Percentiles rank a stretch among this genome's conserved stretches.
Conservation (phyloP, 768 basidiomycete genomes). For the Russula sp. region DNA sequence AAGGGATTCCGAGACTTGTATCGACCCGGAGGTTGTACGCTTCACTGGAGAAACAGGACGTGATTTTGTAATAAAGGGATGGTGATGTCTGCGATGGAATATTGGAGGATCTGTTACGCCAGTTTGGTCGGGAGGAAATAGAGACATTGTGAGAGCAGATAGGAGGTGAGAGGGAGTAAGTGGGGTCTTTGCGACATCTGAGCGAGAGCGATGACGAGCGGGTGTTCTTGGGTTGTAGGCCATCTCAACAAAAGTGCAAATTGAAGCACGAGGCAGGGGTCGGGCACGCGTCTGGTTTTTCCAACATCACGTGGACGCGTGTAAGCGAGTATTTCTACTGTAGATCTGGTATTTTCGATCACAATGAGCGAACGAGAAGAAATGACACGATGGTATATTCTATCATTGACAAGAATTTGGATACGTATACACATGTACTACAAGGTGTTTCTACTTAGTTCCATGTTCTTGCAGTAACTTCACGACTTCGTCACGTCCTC, state of each 20-base stretch:
- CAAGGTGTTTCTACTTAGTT: no score
- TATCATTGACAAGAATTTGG: no score
- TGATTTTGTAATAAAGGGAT: conserved; percentile 59
- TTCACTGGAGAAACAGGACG: conserved; percentile 66
- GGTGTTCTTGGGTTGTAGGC: conserved; percentile 46
- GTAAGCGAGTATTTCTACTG: no score
- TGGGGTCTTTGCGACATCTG: conserved; percentile 47
- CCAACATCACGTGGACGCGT: conserved; percentile 27
- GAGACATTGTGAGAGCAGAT: conserved; percentile 40
- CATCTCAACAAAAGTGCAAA: conserved; percentile 28
- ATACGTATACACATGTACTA: no score
- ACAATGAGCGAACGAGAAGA: no score
- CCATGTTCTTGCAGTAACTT: no score
- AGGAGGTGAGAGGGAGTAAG: conserved; percentile 45
- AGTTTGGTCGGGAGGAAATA: conserved; percentile 38
- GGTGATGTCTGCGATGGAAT: conserved; percentile 45
- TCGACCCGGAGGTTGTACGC: conserved; percentile 47
- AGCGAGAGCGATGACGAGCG: conserved; percentile 46
- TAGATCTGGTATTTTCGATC: no score
- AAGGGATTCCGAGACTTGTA: conserved; percentile 52
- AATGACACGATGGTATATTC: no score
- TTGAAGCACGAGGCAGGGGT: no score
- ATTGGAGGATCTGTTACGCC: conserved; percentile 31
- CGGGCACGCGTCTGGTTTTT: conserved; percentile 8
- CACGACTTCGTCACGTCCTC: no score